These are phyloP conservation scores for Fusarium sp. DNA, from an alignment of 2,329 filamentous ascomycete genomes.

Conservation along the genomic window DNA sequence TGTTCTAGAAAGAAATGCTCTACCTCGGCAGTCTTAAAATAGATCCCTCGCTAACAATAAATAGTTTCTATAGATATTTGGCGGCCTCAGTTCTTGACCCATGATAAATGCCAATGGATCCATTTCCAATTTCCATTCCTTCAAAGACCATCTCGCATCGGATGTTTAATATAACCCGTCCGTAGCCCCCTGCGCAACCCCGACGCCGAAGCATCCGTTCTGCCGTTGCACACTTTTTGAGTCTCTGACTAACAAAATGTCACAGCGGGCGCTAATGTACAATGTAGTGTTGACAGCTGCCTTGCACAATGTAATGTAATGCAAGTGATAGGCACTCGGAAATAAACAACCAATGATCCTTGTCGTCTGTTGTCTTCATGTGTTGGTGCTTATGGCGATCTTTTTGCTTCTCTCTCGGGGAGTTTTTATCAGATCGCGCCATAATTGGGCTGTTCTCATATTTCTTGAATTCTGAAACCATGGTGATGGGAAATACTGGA, in stretches of 20 bases:
- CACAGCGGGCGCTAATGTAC: background rate
- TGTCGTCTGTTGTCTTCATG: background rate
- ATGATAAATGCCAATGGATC: slow-evolving; percentile 10
- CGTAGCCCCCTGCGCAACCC: background rate
- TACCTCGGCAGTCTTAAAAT: background rate
- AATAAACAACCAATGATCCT: background rate
- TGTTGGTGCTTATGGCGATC: slow-evolving; percentile 2
- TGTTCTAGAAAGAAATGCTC: background rate
- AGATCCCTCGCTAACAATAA: background rate
- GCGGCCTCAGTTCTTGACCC: slow-evolving; percentile 19
- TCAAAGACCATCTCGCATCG: slow-evolving; percentile 9
- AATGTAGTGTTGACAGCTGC: background rate
- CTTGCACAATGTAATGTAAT: background rate
- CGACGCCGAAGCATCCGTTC: background rate
- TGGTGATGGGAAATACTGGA: slow-evolving; percentile 1
- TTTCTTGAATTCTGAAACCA: slow-evolving; percentile 19
- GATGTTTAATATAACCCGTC: slow-evolving; percentile 8
- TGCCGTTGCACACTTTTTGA: slow-evolving; percentile 5
- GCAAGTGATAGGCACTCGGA: background rate
- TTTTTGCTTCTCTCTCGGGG: background rate
- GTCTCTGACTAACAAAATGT: slow-evolving; percentile 11
- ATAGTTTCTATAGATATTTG: background rate
- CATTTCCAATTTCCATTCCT: slow-evolving; percentile 17
- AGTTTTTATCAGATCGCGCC: background rate
- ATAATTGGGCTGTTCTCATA: background rate